Conservation (phyloP, 2,329 filamentous ascomycete genomes). For the Apiospora rasikravindrae region DNA sequence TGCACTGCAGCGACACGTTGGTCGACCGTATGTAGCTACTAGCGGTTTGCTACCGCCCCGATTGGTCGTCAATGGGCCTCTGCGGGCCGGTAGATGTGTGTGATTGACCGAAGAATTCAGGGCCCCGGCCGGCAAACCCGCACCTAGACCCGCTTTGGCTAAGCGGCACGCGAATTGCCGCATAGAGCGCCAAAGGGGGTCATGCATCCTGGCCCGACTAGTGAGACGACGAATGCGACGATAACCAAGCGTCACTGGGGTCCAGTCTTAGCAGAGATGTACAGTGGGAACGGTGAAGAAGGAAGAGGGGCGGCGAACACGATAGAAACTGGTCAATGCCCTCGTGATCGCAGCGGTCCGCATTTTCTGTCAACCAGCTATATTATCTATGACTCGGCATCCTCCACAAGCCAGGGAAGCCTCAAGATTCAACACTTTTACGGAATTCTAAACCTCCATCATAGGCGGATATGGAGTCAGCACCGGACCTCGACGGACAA, state of each 20-base stretch:
- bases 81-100: constrained; percentile 5
- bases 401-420: not conserved
- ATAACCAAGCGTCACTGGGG: not conserved
- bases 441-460: not conserved
- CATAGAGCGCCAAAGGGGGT: constrained; percentile 4
- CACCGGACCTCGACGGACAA: constrained; percentile 4
- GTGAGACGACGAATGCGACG: constrained; percentile 4
- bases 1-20: not conserved
- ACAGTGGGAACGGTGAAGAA: constrained; percentile 4
- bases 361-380: constrained; percentile 6
- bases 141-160: constrained; percentile 5
- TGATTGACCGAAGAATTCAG: constrained; percentile 8
- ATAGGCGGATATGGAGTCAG: constrained; percentile 12
- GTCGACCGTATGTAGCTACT: not conserved
- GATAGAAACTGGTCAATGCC: constrained; percentile 9
- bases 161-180: constrained; percentile 1
- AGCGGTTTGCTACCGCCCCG: not conserved
- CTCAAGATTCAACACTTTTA: not conserved
- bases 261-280: not conserved
- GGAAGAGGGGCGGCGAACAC: not conserved
- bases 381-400: not conserved
- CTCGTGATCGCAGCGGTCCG: not conserved
- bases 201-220: constrained; percentile 11
- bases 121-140: constrained; percentile 9
- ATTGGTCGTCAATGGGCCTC: constrained; percentile 4